Percentiles rank a stretch among this genome's conserved stretches.
These are phyloP conservation scores for Gynochthodes officinalis DNA, from an alignment of 257 asterid species.

Conservation along the genomic window DNA sequence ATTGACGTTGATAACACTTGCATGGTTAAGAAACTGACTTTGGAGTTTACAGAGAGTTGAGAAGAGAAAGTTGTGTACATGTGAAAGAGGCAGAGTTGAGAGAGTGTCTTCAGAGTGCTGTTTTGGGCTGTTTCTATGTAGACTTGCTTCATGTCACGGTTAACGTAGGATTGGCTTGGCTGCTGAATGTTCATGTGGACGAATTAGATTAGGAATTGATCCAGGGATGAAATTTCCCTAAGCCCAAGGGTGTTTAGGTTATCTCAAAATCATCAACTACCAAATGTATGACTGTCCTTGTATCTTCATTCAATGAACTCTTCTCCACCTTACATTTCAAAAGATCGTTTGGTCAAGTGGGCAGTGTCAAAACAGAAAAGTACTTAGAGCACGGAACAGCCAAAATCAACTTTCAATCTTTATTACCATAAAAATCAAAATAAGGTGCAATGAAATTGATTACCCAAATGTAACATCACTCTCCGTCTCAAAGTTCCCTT, in stretches of 20 bases:
- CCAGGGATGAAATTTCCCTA: not conserved
- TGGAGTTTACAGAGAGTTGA: not conserved
- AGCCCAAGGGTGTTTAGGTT: constrained; percentile 25
- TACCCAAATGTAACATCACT: no score
- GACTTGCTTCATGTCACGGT: constrained; percentile 22
- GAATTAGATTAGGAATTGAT: not conserved
- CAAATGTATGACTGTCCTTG: constrained; percentile 17
- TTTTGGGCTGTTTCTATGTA: constrained; percentile 19
- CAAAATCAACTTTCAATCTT: no score
- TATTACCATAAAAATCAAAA: no score
- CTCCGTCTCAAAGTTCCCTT: no score
- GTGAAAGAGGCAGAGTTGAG: not conserved
- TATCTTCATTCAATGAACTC: constrained; percentile 11
- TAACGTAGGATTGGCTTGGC: not conserved
- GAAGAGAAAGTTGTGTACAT: not conserved
- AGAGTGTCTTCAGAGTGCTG: constrained; percentile 32
- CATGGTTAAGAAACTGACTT: constrained; percentile 24
- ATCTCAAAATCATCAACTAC: constrained; percentile 12
- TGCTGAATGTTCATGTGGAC: not conserved
- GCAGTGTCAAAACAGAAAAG: not conserved
- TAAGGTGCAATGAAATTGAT: no score
- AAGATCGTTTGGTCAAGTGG: constrained; percentile 35
- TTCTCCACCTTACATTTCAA: constrained; percentile 31
- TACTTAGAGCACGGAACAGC: constrained; percentile 1
- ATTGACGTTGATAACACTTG: constrained; percentile 23